phyloP scores from a whole-genome alignment of 2,329 filamentous ascomycete species.

The Sporothrix brasiliensis region DNA sequence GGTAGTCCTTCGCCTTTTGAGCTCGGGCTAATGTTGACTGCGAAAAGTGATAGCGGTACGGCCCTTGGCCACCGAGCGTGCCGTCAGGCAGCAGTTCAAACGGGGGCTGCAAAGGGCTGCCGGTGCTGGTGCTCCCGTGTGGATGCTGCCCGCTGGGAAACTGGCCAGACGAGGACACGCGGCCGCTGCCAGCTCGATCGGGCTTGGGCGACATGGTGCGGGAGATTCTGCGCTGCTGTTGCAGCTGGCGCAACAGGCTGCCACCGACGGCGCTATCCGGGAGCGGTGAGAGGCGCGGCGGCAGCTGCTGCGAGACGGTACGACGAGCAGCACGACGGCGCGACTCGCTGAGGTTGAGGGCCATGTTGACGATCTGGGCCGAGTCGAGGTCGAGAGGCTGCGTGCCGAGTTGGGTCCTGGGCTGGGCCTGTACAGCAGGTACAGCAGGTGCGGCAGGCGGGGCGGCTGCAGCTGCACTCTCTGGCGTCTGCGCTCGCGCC shows the following conservation, averaged over 20 bases:
- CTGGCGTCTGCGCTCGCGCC: constrained; percentile 32
- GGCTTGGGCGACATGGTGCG: constrained; percentile 64
- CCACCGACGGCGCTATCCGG: constrained; percentile 58
- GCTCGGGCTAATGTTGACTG: constrained; percentile 78
- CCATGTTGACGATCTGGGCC: constrained; percentile 89
- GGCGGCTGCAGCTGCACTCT: constrained; percentile 25
- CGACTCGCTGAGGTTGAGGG: constrained; percentile 83
- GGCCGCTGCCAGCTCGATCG: constrained; percentile 46
- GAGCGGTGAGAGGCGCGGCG: constrained; percentile 55
- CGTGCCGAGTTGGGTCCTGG: background rate
- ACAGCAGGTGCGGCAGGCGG: background rate
- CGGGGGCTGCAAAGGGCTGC: constrained; percentile 51
- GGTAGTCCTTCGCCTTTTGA: constrained; percentile 79
- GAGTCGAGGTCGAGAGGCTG: constrained; percentile 68
- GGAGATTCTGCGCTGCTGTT: constrained; percentile 67
- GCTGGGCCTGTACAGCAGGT: background rate
- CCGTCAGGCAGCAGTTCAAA: constrained; percentile 44
- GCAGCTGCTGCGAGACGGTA: constrained; percentile 56
- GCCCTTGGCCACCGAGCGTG: constrained; percentile 34
- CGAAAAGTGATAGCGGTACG: constrained; percentile 69
- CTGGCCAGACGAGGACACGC: constrained; percentile 13
- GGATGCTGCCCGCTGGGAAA: constrained; percentile 33
- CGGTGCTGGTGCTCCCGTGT: constrained; percentile 46
- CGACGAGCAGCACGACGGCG: constrained; percentile 65
- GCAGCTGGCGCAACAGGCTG: constrained; percentile 69